Percentiles rank a stretch among this genome's conserved stretches.
Evolutionary conservation across 169 alveolate genomes (phyloP).

Genomic region (Perkinsus chesapeaki): DNA sequence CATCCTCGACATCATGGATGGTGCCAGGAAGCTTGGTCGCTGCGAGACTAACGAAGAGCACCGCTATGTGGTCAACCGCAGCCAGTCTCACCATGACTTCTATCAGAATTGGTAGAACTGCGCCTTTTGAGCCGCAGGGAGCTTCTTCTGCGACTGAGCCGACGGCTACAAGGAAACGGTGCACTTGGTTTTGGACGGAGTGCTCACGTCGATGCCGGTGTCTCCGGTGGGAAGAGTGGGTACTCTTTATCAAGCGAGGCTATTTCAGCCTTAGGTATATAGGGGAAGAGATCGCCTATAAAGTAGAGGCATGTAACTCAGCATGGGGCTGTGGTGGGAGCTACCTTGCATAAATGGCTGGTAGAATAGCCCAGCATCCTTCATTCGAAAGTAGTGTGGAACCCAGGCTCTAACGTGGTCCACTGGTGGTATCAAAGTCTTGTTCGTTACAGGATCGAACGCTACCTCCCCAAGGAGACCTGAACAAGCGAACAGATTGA

Average conservation of each 20-base stretch:
- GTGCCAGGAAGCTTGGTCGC: background rate
- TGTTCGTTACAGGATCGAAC: background rate
- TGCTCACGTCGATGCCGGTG: background rate
- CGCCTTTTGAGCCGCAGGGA: background rate
- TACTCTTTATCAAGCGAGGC: background rate
- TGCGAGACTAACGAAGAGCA: background rate
- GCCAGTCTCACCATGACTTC: background rate
- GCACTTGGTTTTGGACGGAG: background rate
- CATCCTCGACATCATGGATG: background rate
- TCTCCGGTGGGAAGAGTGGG: background rate
- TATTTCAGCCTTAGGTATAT: background rate
- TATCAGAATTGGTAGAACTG: background rate
- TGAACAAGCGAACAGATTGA: no score
- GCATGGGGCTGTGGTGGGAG: background rate
- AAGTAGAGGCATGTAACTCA: background rate
- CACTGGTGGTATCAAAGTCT: background rate
- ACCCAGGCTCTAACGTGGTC: background rate
- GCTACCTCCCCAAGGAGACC: background rate
- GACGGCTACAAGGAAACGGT: background rate
- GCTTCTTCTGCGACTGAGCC: background rate
- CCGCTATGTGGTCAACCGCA: background rate
- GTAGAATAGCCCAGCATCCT: background rate
- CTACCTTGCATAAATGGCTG: background rate
- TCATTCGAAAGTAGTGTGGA: background rate
- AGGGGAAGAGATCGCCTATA: background rate